Evolutionary conservation across 2,329 filamentous ascomycete genomes (phyloP).

Genomic region (Neocucurbitaria cava): DNA sequence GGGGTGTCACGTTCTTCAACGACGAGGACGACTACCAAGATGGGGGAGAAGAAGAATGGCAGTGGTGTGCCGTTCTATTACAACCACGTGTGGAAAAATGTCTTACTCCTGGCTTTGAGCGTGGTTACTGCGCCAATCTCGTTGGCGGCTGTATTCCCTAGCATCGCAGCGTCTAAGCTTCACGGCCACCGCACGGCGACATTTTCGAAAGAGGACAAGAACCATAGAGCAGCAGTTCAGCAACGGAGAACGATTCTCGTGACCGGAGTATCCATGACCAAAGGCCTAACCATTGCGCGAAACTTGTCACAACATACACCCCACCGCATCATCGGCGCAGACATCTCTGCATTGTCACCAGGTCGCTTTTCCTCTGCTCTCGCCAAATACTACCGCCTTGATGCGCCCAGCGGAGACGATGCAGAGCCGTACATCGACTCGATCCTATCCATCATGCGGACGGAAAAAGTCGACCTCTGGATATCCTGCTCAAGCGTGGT

Average conservation of each 20-base stretch:
- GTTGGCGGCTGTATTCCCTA: slow-evolving; percentile 34
- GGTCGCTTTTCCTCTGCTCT: slow-evolving; percentile 66
- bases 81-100: slow-evolving; percentile 57
- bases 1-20: slow-evolving; percentile 22
- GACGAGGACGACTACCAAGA: slow-evolving; percentile 9
- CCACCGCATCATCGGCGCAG: slow-evolving; percentile 75
- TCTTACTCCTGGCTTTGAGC: slow-evolving; percentile 54
- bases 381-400: slow-evolving; percentile 60
- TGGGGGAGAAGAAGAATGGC: slow-evolving; percentile 15
- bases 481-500: slow-evolving; percentile 75
- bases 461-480: slow-evolving; percentile 73
- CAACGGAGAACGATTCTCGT: slow-evolving; percentile 66
- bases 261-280: slow-evolving; percentile 75
- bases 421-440: slow-evolving; percentile 61
- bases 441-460: slow-evolving; percentile 65
- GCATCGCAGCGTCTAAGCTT: slow-evolving; percentile 34
- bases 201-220: slow-evolving; percentile 22
- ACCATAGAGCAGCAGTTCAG: slow-evolving; percentile 27
- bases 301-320: slow-evolving; percentile 67
- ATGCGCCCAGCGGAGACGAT: slow-evolving; percentile 43
- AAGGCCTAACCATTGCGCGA: slow-evolving; percentile 72
- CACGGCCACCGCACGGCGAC: slow-evolving; percentile 17
- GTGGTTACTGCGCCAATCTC: slow-evolving; percentile 58
- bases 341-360: slow-evolving; percentile 55
- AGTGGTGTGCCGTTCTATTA: slow-evolving; percentile 34